These are phyloP conservation scores for Lizanozyma gosingica DNA, from an alignment of 1,139 yeast species.

Conservation along the genomic window DNA sequence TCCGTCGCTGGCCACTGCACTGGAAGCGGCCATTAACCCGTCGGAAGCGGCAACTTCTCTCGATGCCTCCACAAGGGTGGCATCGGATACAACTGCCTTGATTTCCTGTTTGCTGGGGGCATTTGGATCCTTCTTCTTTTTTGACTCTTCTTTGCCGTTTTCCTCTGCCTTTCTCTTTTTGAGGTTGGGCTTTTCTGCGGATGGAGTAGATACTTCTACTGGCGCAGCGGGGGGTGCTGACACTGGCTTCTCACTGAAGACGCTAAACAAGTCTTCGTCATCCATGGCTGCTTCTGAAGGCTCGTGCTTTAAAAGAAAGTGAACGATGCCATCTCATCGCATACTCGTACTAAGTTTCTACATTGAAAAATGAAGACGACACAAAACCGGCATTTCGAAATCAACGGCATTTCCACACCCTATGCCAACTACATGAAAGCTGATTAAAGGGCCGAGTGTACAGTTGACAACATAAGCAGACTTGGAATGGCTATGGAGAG, in stretches of 20 bases:
- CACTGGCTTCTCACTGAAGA: constrained; percentile 50
- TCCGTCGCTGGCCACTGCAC: constrained; percentile 14
- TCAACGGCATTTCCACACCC: no score
- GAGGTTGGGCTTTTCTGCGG: constrained; percentile 4
- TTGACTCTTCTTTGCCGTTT: constrained; percentile 4
- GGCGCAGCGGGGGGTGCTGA: constrained; percentile 25
- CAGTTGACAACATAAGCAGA: no score
- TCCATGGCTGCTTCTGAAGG: no score
- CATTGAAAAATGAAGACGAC: no score
- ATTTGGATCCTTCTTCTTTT: constrained; percentile 11
- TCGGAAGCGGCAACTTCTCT: constrained; percentile 76
- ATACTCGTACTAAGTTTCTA: no score
- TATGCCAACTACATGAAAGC: no score
- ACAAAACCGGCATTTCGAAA: no score
- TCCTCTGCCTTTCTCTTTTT: constrained; percentile 8
- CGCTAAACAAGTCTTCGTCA: constrained; percentile 57
- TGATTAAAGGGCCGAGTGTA: no score
- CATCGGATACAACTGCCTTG: constrained; percentile 76
- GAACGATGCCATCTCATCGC: no score
- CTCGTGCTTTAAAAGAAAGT: no score
- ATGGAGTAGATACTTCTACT: no score
- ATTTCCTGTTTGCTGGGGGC: constrained; percentile 18
- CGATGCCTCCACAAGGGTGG: constrained; percentile 85
- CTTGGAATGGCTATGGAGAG: no score
- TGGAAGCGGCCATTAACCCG: constrained; percentile 42